Base-by-base conservation (phyloP, 225 moss, liverwort and hornwort genomes). In the Asterella californica region DNA sequence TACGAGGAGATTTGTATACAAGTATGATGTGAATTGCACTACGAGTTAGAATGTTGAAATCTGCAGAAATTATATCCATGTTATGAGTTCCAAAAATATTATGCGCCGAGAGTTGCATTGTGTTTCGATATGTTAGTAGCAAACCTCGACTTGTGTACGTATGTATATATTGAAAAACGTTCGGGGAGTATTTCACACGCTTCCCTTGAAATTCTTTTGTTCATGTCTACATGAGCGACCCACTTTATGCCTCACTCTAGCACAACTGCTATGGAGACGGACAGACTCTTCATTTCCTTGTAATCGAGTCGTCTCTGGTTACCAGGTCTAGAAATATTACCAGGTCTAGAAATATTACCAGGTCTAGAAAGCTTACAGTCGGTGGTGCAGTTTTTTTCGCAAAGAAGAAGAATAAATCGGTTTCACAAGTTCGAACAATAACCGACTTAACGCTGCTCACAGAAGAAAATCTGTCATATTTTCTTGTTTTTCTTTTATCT, bases 311-410 rank as follows among this genome's bases (percentile, higher is more conserved):
- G 82, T 45, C 70, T 79, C 68, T 83, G 75, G 49, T 34, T 83
- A 79, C 47, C 81, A n/a, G n/a, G n/a, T n/a, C n/a, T n/a, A n/a
- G n/a, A n/a, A n/a, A n/a, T n/a, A n/a, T n/a, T n/a, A n/a, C n/a
- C n/a, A n/a, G n/a, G n/a, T n/a, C n/a, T n/a, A n/a, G n/a, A 90
- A 86, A 92, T 95, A 78, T 85, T 99, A 68, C 97, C 97, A 53
- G 97, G 94, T 66, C 74, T 99, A 70, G 91, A 81, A 68, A 85
- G 89, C 63, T 84, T 99, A 21, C 88, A 92, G 2, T 81, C 88
- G 76, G 81, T 89, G 36, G 88, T 99, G 74, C 73, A 80, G 78
- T n/a, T n/a, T 87, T 80, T n/a, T 90, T 95, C 79, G 91, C 90
- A 36, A 89, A 85, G 79, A 90, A 52, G 83, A 87, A 92, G 54